Conservation (phyloP, 768 basidiomycete species). For the Hortiboletus campestris region DNA sequence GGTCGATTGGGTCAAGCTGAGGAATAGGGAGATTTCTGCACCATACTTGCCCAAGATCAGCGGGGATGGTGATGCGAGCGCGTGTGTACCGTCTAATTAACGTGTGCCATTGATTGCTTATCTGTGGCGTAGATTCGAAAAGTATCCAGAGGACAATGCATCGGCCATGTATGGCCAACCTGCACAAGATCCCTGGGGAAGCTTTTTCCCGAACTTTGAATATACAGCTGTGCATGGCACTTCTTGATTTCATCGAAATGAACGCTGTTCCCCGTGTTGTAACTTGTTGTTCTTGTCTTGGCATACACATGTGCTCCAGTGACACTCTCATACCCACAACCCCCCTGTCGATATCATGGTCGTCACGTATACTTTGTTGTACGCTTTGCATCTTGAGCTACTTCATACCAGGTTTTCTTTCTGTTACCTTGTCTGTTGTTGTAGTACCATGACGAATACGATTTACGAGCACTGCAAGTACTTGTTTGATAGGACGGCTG, state of each 20-base stretch:
- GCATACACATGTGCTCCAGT: conserved; percentile 11
- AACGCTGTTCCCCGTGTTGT: conserved; percentile 2
- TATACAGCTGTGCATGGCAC: conserved; percentile 47
- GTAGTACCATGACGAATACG: not conserved
- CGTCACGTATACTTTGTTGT: conserved; percentile 9
- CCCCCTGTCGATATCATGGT: conserved; percentile 1
- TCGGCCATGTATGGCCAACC: conserved; percentile 57
- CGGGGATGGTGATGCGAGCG: conserved; percentile 94
- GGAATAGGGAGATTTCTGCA: conserved; percentile 83
- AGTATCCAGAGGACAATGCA: conserved; percentile 73
- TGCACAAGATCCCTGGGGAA: conserved; percentile 60
- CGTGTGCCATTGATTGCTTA: not conserved
- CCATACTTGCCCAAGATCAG: conserved; percentile 92
- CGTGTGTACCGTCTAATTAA: conserved; percentile 47
- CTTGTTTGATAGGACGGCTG: conserved; percentile 16
- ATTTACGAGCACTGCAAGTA: not conserved
- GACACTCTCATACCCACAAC: conserved; percentile 16
- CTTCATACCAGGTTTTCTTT: not conserved
- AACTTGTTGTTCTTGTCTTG: not conserved
- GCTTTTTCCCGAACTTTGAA: conserved; percentile 76
- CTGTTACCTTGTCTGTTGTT: not conserved
- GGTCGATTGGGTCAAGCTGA: conserved; percentile 86
- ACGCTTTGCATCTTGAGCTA: conserved; percentile 2
- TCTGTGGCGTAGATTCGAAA: conserved; percentile 56
- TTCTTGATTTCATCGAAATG: conserved; percentile 3